A percentile compares a stretch with the other conserved stretches of the same genome.
phyloP scores from a whole-genome alignment of 2,329 filamentous ascomycete species.

The Nemania sp. region DNA sequence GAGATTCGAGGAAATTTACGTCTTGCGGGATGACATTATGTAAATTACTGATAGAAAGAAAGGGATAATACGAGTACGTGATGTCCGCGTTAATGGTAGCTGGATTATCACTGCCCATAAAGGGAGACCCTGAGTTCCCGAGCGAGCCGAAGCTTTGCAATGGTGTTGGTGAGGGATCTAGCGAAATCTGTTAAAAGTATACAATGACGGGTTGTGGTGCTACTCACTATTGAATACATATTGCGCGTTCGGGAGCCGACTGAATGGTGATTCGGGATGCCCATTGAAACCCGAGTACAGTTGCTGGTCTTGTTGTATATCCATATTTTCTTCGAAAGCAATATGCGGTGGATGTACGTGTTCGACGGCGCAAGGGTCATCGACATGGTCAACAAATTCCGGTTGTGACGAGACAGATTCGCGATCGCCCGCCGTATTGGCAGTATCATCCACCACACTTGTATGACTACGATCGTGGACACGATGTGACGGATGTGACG shows the following conservation, averaged over 20 bases:
- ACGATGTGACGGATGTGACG: slow-evolving; percentile 38
- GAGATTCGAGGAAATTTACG: slow-evolving; percentile 50
- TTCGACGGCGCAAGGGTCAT: slow-evolving; percentile 17
- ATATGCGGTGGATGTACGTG: slow-evolving; percentile 18
- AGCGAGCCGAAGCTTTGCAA: slow-evolving; percentile 30
- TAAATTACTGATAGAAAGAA: slow-evolving; percentile 45
- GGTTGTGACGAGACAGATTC: slow-evolving; percentile 26
- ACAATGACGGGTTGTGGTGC: neutral
- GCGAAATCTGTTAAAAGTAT: neutral
- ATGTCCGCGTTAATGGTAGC: slow-evolving; percentile 39
- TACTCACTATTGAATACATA: slow-evolving; percentile 29
- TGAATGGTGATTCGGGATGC: slow-evolving; percentile 22
- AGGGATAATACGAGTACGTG: slow-evolving; percentile 50
- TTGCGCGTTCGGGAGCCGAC: slow-evolving; percentile 22
- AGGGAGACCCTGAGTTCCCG: slow-evolving; percentile 26
- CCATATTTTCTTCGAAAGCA: slow-evolving; percentile 15
- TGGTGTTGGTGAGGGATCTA: slow-evolving; percentile 22
- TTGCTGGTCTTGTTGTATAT: slow-evolving; percentile 21
- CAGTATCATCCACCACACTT: slow-evolving; percentile 36
- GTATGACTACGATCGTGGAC: slow-evolving; percentile 32
- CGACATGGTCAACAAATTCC: slow-evolving; percentile 26
- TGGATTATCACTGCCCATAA: slow-evolving; percentile 38
- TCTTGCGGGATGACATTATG: slow-evolving; percentile 49
- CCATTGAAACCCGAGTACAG: slow-evolving; percentile 14
- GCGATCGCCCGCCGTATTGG: slow-evolving; percentile 36